Evolutionary conservation across 768 basidiomycete genomes (phyloP), one percentile per base, ranked within the genome.

Genomic region (Tylopilus subfusipes): DNA sequence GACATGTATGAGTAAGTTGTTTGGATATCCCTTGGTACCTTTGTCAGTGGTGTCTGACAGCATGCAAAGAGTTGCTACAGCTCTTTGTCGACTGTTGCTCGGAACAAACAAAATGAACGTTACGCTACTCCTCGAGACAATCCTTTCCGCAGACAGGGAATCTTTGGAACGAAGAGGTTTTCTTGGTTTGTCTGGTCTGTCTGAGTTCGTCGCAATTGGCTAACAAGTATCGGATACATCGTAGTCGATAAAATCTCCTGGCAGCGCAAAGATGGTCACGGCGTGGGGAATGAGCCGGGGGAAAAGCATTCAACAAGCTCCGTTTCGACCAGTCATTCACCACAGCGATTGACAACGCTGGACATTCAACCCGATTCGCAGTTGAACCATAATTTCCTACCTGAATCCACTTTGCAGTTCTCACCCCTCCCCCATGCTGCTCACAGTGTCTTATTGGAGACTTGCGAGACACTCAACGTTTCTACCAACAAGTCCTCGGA

Each of bases 1-100:
- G 90, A 96, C 63, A 87, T 93, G 80, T 95, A 88, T 63, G 93
- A 95, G 90, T 91, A 64, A 74, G 89, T 82, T 7, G 14, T 29
- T 9, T 0, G 8, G 31, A 10, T 10, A 38, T 27, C 5, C 11
- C 11, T 47, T 38, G n/a, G 16, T 30, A 8, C 42, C 18, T 27
- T 50, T 45, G 39, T 49, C n/a, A n/a, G n/a, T 53, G 18, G n/a
- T 25, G 43, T 30, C 59, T 30, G 34, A 36, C 24, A 54, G 36
- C 24, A 30, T 42, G 12, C 42, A 36, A 34, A 93, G 91, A 67
- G 84, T 96, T 9, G 85, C 94, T 0, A 83, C 83, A 1, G 85
- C 88, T 0, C 75, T 97, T 19, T 91, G 90, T 67, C 82, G 84
- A 16, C 69, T 86, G 5, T 72, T 95, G 21, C 88, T 96, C 56